These are phyloP conservation scores for Hyphopichia pseudoburtonii DNA, from an alignment of 1,139 yeast species.

Conservation along the genomic window DNA sequence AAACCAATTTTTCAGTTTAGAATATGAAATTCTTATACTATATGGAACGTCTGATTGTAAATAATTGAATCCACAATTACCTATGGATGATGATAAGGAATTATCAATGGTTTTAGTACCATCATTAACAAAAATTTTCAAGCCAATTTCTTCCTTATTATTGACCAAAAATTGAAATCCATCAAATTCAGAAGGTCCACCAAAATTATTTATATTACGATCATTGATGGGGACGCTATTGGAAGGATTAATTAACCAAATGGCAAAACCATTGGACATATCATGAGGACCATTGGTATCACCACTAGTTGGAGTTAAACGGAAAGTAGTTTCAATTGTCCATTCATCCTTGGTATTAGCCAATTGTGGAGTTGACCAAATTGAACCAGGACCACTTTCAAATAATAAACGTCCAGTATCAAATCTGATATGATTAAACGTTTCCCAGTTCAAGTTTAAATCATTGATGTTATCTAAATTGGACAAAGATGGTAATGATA, in stretches of 20 bases:
- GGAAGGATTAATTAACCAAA: constrained; percentile 44
- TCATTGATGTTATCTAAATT: constrained; percentile 21
- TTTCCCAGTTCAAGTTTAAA: constrained; percentile 28
- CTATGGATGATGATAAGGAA: constrained; percentile 38
- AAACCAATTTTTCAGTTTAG: constrained; percentile 39
- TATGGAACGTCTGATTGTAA: constrained; percentile 70
- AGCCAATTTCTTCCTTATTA: constrained; percentile 46
- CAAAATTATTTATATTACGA: constrained; percentile 33
- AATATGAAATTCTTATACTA: constrained; percentile 63
- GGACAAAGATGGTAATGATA: constrained; percentile 36
- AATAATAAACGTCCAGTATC: constrained; percentile 44
- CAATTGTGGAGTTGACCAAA: constrained; percentile 48
- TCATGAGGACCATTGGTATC: constrained; percentile 16
- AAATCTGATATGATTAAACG: constrained; percentile 24
- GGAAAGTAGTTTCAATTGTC: constrained; percentile 60
- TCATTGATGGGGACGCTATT: constrained; percentile 23
- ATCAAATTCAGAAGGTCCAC: constrained; percentile 54
- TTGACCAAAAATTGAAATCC: constrained; percentile 63
- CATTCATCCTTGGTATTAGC: constrained; percentile 42
- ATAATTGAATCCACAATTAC: constrained; percentile 57
- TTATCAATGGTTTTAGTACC: constrained; percentile 36
- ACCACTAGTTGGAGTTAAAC: constrained; percentile 43
- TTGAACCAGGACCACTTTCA: constrained; percentile 41
- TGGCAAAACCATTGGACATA: constrained; percentile 45
- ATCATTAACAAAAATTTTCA: constrained; percentile 61